Conservation (phyloP, 2,329 filamentous ascomycete species). For the Falciphora oryzae region DNA sequence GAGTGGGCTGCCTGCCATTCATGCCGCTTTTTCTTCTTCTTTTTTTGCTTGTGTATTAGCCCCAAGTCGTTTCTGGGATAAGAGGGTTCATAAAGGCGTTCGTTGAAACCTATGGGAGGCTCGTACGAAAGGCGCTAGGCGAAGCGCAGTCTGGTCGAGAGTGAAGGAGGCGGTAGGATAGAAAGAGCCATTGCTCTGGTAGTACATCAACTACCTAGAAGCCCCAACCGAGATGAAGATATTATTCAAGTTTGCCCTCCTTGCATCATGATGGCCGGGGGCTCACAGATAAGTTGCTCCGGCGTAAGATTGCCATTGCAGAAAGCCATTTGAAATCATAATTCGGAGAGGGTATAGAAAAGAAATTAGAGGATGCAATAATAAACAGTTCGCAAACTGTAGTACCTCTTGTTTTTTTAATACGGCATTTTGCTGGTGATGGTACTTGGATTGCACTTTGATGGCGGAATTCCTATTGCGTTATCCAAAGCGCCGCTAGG, state of each 20-base stretch:
- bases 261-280: no score
- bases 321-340: no score
- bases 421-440: no score
- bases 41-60: not conserved
- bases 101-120: not conserved
- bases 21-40: not conserved
- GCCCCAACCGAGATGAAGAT: not conserved
- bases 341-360: no score
- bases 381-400: no score
- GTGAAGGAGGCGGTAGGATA: not conserved
- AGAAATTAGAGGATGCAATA: no score
- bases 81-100: slow-evolving; percentile 1
- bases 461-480: no score
- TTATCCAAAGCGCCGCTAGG: not conserved
- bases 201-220: not conserved
- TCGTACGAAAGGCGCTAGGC: not conserved
- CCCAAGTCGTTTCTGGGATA: slow-evolving; percentile 1
- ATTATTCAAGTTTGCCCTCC: not conserved
- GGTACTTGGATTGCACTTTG: no score
- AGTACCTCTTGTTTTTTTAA: no score
- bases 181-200: not conserved
- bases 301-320: no score
- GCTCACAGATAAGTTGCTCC: no score
- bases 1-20: not conserved
- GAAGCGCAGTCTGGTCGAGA: not conserved